Evolutionary conservation across 225 moss, liverwort and hornwort genomes (phyloP).

Genomic region (Anthoceros angustus): DNA sequence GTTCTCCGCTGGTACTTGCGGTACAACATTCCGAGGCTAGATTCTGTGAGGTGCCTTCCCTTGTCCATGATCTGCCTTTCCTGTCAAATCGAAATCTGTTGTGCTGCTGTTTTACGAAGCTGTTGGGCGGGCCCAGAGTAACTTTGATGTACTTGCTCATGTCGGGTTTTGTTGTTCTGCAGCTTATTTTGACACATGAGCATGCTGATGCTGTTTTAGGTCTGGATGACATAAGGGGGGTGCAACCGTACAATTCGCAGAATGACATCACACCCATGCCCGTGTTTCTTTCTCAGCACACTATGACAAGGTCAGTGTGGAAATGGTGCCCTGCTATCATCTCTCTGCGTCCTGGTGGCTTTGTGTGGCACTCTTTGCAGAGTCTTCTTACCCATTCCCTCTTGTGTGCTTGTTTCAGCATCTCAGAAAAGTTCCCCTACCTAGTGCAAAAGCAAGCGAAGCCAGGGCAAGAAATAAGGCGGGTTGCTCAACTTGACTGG

Average conservation of each 20-base stretch:
- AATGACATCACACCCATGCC: conserved; percentile 75
- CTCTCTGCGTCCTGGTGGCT: background rate
- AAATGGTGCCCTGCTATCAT: background rate
- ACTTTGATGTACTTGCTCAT: conserved; percentile 5
- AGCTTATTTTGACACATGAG: conserved; percentile 97
- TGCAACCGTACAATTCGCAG: conserved; percentile 43
- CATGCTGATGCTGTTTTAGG: conserved; percentile 95
- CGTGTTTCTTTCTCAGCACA: conserved; percentile 51
- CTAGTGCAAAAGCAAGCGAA: conserved; percentile 36
- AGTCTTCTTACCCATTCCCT: background rate
- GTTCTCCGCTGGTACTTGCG: conserved; percentile 82
- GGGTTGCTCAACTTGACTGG: conserved; percentile 94
- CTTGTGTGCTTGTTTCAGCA: conserved; percentile 12
- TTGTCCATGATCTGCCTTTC: conserved; percentile 6
- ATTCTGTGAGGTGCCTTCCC: conserved; percentile 70
- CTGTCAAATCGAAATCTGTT: background rate
- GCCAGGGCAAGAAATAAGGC: conserved; percentile 62
- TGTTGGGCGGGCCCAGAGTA: background rate
- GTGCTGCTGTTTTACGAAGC: background rate
- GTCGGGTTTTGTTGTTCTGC: conserved; percentile 14
- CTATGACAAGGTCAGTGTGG: conserved; percentile 55
- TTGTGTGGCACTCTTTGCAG: background rate
- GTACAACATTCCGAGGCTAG: conserved; percentile 80
- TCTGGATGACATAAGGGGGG: conserved; percentile 87
- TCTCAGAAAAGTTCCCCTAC: conserved; percentile 56